Conservation (phyloP, 2,329 filamentous ascomycete species). For the Passalora sequoiae region DNA sequence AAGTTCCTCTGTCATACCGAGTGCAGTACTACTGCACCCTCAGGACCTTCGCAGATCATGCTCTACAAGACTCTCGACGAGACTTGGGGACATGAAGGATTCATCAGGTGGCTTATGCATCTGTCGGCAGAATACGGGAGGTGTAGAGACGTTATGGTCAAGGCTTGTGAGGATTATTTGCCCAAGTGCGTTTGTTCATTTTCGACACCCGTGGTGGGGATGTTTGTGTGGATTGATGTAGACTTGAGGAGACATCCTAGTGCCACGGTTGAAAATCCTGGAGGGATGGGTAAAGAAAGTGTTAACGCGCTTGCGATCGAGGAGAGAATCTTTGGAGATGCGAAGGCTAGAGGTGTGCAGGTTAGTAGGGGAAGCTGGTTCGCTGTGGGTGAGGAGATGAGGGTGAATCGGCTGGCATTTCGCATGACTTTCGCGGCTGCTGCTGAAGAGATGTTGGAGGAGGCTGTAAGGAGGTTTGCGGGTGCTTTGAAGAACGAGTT, state of each 20-base stretch:
- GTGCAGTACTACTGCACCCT: constrained; percentile 76
- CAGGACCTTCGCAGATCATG: constrained; percentile 75
- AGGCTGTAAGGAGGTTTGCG: constrained; percentile 60
- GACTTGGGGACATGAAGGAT: constrained; percentile 87
- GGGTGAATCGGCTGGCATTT: constrained; percentile 68
- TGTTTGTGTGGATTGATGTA: constrained; percentile 84
- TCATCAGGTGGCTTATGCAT: constrained; percentile 81
- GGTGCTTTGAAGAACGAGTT: constrained; percentile 63
- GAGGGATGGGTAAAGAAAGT: too few species aligned
- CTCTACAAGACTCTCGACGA: constrained; percentile 89
- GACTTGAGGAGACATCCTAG: constrained; percentile 63
- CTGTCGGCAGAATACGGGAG: constrained; percentile 74
- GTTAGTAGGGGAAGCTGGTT: constrained; percentile 89
- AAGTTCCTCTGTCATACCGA: constrained; percentile 78
- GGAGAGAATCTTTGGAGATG: constrained; percentile 75
- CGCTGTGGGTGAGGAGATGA: constrained; percentile 60
- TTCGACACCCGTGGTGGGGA: constrained; percentile 75
- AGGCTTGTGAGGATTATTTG: constrained; percentile 72
- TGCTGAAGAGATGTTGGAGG: constrained; percentile 47
- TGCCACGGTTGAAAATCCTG: constrained; percentile 47
- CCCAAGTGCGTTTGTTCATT: constrained; percentile 71
- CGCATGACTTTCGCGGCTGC: constrained; percentile 85
- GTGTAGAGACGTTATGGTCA: constrained; percentile 69
- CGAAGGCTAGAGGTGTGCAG: constrained; percentile 71
- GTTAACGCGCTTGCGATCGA: constrained; percentile 52